phyloP scores from a whole-genome alignment of 202 grass and related monocot genomes.

The Digitaria exilis region DNA sequence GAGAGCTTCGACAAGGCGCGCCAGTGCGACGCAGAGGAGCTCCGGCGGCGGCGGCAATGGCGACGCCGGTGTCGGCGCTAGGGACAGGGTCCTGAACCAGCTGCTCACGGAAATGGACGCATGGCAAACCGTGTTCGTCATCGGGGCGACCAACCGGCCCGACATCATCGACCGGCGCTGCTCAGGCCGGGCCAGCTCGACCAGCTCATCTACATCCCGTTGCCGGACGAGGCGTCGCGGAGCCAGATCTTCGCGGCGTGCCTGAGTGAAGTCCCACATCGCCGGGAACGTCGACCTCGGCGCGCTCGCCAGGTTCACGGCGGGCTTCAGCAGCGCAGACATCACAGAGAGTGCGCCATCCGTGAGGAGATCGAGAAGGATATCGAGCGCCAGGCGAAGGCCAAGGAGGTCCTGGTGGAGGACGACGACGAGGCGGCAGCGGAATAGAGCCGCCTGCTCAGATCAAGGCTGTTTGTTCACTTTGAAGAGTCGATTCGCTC shows the following conservation, averaged over 20 bases:
- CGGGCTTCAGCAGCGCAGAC: conserved; percentile 47
- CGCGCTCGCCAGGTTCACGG: conserved; percentile 43
- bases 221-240: conserved; percentile 44
- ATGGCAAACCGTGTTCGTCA: too few species aligned
- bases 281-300: conserved; percentile 37
- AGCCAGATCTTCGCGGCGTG: conserved; percentile 52
- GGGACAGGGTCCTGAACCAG: too few species aligned
- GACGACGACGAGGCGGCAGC: conserved; percentile 1
- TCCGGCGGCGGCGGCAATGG: too few species aligned
- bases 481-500: too few species aligned
- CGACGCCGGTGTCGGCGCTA: too few species aligned
- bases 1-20: too few species aligned
- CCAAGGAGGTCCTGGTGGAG: not conserved
- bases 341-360: conserved; percentile 42
- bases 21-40: too few species aligned
- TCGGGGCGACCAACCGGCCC: conserved; percentile 46
- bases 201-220: conserved; percentile 48
- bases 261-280: conserved; percentile 37
- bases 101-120: too few species aligned
- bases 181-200: conserved; percentile 33
- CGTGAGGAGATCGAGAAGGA: conserved; percentile 53
- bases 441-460: not conserved
- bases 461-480: conserved; percentile 20
- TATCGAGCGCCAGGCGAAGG: not conserved
- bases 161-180: conserved; percentile 48